Conservation (phyloP, 225 moss, liverwort and hornwort species). For the Marchantia polymorpha region DNA sequence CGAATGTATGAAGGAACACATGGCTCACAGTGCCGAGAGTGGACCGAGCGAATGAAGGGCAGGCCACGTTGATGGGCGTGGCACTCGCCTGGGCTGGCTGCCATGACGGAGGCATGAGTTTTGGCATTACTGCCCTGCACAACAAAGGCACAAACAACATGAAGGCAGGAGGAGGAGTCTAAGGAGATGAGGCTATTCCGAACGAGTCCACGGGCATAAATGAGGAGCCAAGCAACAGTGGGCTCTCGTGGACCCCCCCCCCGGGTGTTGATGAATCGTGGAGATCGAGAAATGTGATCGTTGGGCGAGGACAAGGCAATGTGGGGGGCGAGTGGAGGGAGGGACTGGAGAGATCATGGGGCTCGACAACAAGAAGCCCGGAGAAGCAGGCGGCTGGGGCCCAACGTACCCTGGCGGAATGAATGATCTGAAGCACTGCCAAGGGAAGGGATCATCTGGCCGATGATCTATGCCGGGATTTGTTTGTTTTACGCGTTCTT, state of each 20-base stretch:
- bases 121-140: constrained; percentile 3
- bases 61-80: background rate
- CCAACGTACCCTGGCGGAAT: background rate
- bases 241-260: no score
- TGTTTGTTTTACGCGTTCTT: background rate
- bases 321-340: no score
- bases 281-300: background rate
- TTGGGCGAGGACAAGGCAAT: background rate
- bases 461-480: background rate
- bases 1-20: background rate
- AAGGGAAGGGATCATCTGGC: background rate
- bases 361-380: constrained; percentile 9
- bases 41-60: background rate
- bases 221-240: background rate
- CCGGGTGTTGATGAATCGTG: no score
- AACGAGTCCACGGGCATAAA: background rate
- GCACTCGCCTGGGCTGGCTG: background rate
- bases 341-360: background rate
- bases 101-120: constrained; percentile 2
- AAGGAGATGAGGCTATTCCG: background rate
- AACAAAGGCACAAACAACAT: background rate
- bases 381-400: background rate
- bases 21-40: background rate
- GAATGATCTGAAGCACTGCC: background rate
- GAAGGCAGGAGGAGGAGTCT: background rate